phyloP scores from a whole-genome alignment of 2,329 filamentous ascomycete genomes.

The Aspergillus carbonarius region DNA sequence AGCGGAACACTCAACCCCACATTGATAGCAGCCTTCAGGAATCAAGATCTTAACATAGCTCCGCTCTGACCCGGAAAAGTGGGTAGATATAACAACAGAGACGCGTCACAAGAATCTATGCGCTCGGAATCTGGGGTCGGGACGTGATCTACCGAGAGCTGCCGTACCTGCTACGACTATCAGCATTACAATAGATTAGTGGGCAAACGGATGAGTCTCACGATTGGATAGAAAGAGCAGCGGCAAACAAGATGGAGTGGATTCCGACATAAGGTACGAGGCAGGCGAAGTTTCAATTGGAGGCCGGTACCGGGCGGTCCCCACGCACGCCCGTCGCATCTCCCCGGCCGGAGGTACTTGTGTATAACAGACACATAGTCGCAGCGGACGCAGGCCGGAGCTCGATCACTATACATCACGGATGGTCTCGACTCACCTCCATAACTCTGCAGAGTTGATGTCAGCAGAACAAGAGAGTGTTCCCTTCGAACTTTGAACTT shows the following conservation, averaged over 20 bases:
- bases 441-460: no score
- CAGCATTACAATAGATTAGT: no score
- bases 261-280: background rate
- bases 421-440: no score
- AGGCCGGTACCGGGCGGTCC: background rate
- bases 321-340: background rate
- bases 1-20: background rate
- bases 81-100: constrained; percentile 11
- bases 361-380: no score
- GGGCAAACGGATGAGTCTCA: no score
- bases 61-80: background rate
- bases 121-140: constrained; percentile 24
- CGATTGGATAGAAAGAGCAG: background rate
- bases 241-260: background rate
- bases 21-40: background rate
- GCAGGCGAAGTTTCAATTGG: background rate
- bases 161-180: constrained; percentile 17
- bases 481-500: no score
- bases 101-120: background rate
- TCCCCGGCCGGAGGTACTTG: background rate
- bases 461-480: no score
- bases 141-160: constrained; percentile 23
- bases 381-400: no score
- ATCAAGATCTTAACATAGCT: background rate
- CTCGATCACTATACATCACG: no score